phyloP scores from a whole-genome alignment of 192 early-diverging fungal species.

The Geranomyces michiganensis region DNA sequence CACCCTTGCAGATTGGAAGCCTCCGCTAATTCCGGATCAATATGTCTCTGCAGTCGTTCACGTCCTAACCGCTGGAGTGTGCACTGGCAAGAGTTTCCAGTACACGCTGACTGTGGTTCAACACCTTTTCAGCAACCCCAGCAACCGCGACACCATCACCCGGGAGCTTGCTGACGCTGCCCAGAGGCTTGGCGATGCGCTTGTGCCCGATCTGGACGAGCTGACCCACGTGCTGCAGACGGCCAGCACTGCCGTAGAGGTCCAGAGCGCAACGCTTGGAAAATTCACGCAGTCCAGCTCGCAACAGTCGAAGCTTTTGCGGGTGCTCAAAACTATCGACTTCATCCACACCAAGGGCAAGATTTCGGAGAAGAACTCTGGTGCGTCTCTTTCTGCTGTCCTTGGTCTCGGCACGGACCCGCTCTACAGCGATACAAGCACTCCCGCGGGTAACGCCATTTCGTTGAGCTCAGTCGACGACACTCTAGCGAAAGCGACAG shows the following conservation, averaged over 20 bases:
- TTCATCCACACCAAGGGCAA: conserved; percentile 70
- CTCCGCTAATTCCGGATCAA: conserved; percentile 80
- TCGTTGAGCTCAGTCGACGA: not conserved
- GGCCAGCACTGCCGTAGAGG: conserved; percentile 64
- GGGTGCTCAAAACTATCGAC: conserved; percentile 93
- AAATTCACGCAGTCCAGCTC: conserved; percentile 86
- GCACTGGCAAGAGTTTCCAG: conserved; percentile 93
- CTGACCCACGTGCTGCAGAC: conserved; percentile 62
- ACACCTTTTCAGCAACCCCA: conserved; percentile 70
- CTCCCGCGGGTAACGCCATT: not conserved
- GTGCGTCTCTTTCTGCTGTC: not conserved
- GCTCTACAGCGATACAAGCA: not conserved
- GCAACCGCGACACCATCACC: conserved; percentile 68
- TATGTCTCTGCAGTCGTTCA: conserved; percentile 86
- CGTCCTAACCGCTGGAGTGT: conserved; percentile 86
- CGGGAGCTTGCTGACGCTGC: conserved; percentile 77
- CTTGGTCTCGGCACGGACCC: not conserved
- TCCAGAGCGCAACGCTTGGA: conserved; percentile 72
- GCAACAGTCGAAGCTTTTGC: conserved; percentile 86
- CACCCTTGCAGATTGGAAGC: conserved; percentile 53
- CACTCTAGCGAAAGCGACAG: not conserved
- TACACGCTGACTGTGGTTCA: conserved; percentile 89
- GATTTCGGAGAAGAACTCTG: not conserved
- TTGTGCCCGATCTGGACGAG: conserved; percentile 70
- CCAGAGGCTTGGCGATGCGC: conserved; percentile 65